Base-by-base conservation (phyloP, 345 rosid species). In the Eucalyptus pauciflora region DNA sequence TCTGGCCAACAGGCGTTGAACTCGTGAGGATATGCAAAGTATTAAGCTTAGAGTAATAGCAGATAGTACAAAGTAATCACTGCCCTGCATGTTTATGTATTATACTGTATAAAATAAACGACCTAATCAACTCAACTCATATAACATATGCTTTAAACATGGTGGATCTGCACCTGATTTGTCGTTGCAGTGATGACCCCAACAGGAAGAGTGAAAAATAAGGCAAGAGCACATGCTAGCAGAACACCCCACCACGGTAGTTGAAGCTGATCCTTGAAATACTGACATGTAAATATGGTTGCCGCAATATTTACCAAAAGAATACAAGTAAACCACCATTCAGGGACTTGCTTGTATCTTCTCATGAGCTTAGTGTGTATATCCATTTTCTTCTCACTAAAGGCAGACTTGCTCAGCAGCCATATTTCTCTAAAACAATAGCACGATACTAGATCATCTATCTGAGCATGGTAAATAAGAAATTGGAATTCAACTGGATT, bases 231-330 rank as follows among this genome's bases (percentile, higher is more conserved):
- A 25, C 99, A 96, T 22, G 98, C 99, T 50, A 97, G 92, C 92
- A 96, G 51, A 83, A 96, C 91, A 46, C 97, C 99, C 99, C 99
- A 97, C 96, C 96, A 96, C 1, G 96, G 98, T 80, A 96, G 90
- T 90, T 97, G 99, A 87, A 97, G 98, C 88, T 96, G 96, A 87
- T 92, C 92, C 18, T 87, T 93, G 92, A 93, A 95, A 89, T 95
- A 95, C 87, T 96, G 93, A 56, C 97, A 95, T 14, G 91, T 88
- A 87, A 91, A 94, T 49, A 96, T 69, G 12, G 96, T 91, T 49
- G 94, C 91, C 24, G 69, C 91, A 87, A 97, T 91, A 92, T 92
- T 95, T 83, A 93, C 88, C n/a, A 91, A 4, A 58, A 97, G 96
- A 81, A 97, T 93, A 83, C 91, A 88, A 43, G 91, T 24, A 87